A percentile compares a stretch with the other conserved stretches of the same genome.
Evolutionary conservation across 805 yeast species (phyloP).

Genomic region (Zygoascus bituminiphila): DNA sequence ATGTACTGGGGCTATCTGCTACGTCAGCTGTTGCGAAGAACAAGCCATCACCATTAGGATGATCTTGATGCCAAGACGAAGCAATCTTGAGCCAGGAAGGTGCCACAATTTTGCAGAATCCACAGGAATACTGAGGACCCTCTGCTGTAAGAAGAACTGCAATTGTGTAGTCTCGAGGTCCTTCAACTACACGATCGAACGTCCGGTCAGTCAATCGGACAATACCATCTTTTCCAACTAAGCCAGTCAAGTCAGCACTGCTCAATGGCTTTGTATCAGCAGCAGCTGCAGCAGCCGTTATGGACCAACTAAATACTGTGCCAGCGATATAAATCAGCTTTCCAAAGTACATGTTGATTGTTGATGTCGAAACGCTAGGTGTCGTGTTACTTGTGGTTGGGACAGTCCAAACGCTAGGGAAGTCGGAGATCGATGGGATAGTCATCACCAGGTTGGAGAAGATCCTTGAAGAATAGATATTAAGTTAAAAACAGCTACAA

Average conservation of each 20-base stretch:
- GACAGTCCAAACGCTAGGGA: no score
- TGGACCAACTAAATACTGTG: not conserved
- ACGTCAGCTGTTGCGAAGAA: slow-evolving; percentile 74
- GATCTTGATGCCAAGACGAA: slow-evolving; percentile 51
- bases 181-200: slow-evolving; percentile 46
- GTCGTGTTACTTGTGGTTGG: no score
- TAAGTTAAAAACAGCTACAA: no score
- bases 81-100: slow-evolving; percentile 61
- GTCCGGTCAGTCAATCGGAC: slow-evolving; percentile 52
- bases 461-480: no score
- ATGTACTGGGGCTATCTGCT: slow-evolving; percentile 44
- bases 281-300: not conserved
- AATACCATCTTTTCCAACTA: slow-evolving; percentile 22
- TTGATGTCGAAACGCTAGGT: not conserved
- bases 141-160: slow-evolving; percentile 66
- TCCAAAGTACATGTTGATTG: not conserved
- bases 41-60: slow-evolving; percentile 45
- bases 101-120: slow-evolving; percentile 57
- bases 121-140: slow-evolving; percentile 66
- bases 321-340: not conserved
- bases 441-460: no score
- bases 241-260: not conserved
- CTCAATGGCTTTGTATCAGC: not conserved
- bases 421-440: no score
- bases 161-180: slow-evolving; percentile 63